Evolutionary conservation across 441 rosid species (phyloP), one percentile per base, ranked within the genome.

Genomic region (Pelargonium citronellum): DNA sequence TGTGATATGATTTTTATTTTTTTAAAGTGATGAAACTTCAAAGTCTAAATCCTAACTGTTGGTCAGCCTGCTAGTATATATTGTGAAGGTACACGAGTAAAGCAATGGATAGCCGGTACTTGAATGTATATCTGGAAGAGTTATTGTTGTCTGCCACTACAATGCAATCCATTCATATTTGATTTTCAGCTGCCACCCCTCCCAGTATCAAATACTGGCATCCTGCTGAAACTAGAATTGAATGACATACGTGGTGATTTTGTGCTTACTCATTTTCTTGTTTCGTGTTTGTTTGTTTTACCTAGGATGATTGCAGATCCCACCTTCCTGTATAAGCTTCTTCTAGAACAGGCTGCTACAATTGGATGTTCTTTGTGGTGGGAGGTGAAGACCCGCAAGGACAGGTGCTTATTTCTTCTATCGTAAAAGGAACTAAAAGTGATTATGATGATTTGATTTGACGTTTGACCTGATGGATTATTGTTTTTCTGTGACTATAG

Each of bases 301-400:
- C 22, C 30, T 84, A 95, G 99, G 89, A 90, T 95, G 97, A 81
- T 92, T 67, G 98, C 98, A 49, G 98, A 95, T 86, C 98, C 98
- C 72, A 86, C 96, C 71, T 90, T 95, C 74, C 75, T 95, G 63
- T 87, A 95, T 78, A 89, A 79, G 81, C 85, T 95, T 81, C 84
- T 92, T 71, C 82, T 95, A 65, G 99, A 95, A 81, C 96, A 89
- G 84, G 87, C 85, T 83, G 89, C 95, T 57, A 92, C 98, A 7
- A 44, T 95, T 65, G 91, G 99, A 71, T 87, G 86, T 82, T 85
- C 98, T 75, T 87, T 87, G 74, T 87, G 91, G 87, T 91, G 92
- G 99, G 98, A 95, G 82, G 60, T 92, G 71, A 88, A 87, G 83
- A 95, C 81, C 76, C 96, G 96, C 69, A 89, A 86, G 83, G 84